Conservation (phyloP, 768 basidiomycete species). For the Tylopilus balloui region DNA sequence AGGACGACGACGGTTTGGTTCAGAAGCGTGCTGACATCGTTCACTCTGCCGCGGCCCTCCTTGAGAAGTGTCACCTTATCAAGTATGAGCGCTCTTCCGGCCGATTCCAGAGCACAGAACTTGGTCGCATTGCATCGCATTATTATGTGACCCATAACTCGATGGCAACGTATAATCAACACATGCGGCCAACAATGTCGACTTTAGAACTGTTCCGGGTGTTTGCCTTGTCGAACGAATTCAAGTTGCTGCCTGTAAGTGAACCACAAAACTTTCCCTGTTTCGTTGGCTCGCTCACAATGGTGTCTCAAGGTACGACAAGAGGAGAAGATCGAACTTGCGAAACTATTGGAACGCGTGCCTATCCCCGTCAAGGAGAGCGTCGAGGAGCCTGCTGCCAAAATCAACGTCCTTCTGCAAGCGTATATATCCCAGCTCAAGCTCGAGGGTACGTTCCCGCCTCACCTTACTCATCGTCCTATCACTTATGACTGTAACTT, state of each 20-base stretch:
- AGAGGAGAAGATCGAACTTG: slow-evolving; percentile 41
- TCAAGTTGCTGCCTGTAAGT: slow-evolving; percentile 17
- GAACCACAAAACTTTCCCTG: not conserved
- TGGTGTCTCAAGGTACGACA: slow-evolving; percentile 52
- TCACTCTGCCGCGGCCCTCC: slow-evolving; percentile 86
- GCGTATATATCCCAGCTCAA: slow-evolving; percentile 5
- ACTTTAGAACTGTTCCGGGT: slow-evolving; percentile 60
- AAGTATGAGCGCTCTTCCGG: slow-evolving; percentile 51
- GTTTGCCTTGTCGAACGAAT: slow-evolving; percentile 4
- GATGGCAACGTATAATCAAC: slow-evolving; percentile 96
- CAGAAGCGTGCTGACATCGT: slow-evolving; percentile 94
- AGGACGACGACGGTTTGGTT: slow-evolving; percentile 74
- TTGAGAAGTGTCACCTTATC: slow-evolving; percentile 92
- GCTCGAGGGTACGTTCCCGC: slow-evolving; percentile 1
- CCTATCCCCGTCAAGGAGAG: slow-evolving; percentile 91
- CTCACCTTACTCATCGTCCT: not conserved
- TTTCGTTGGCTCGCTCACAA: not conserved
- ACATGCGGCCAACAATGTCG: slow-evolving; percentile 82
- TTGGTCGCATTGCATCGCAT: slow-evolving; percentile 1
- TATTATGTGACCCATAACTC: slow-evolving; percentile 64
- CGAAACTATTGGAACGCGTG: slow-evolving; percentile 2
- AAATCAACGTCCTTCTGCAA: slow-evolving; percentile 71
- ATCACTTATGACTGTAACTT: not conserved
- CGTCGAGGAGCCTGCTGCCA: slow-evolving; percentile 94
- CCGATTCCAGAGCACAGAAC: slow-evolving; percentile 5